phyloP scores from a whole-genome alignment of 176 grass and related monocot genomes.

The Triticum turgidum region DNA sequence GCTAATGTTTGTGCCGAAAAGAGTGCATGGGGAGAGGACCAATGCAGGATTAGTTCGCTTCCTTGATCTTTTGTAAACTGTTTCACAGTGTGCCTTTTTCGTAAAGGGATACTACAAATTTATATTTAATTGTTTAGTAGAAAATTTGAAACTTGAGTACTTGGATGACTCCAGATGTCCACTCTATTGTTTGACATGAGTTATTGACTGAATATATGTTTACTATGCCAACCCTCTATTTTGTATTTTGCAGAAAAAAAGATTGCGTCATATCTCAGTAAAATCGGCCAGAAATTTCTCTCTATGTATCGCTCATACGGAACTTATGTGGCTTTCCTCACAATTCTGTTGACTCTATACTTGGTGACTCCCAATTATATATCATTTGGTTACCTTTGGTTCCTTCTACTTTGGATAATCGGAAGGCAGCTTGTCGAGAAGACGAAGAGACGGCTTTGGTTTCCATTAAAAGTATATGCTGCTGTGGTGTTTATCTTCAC shows the following conservation, averaged over 20 bases:
- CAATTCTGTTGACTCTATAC: conserved; percentile 92
- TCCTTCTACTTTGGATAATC: conserved; percentile 98
- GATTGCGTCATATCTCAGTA: conserved; percentile 86
- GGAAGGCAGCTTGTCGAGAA: conserved; percentile 90
- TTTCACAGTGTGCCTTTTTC: neutral
- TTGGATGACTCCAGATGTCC: neutral
- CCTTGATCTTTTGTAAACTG: neutral
- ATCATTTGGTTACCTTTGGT: conserved; percentile 97
- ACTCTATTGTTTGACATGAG: neutral
- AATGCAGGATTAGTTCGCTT: neutral
- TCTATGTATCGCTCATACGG: conserved; percentile 89
- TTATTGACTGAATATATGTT: conserved; percentile 20
- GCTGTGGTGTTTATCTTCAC: conserved; percentile 78
- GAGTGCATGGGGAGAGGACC: neutral
- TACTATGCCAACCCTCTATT: conserved; percentile 27
- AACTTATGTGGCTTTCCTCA: conserved; percentile 94
- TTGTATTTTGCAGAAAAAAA: conserved; percentile 72
- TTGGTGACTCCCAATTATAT: conserved; percentile 97
- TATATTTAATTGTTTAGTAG: conserved; percentile 1
- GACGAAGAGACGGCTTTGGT: conserved; percentile 83
- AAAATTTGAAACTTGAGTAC: neutral
- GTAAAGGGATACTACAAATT: neutral
- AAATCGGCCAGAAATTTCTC: conserved; percentile 86
- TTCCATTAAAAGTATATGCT: conserved; percentile 85
- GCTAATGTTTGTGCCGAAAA: neutral